These are phyloP conservation scores for Mycothermus thermophilus DNA, from an alignment of 495 filamentous ascomycete genomes.

Conservation along the genomic window DNA sequence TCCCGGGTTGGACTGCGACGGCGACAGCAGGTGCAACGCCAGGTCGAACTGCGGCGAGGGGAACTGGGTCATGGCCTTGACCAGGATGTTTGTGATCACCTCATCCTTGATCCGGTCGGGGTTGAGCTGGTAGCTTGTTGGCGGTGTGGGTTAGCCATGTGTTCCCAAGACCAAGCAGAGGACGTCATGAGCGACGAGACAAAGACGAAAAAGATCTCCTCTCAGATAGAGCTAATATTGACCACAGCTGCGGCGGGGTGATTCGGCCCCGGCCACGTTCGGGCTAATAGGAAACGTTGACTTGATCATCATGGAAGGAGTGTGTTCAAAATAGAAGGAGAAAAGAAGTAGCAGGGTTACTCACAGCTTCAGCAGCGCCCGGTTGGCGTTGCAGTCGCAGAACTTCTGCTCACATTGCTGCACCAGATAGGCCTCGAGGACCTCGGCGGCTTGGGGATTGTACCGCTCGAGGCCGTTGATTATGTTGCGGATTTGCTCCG, in stretches of 20 bases:
- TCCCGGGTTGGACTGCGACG: slow-evolving; percentile 25
- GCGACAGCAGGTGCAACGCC: slow-evolving; percentile 74
- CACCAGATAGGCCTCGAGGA: slow-evolving; percentile 89
- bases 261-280: slow-evolving; percentile 42
- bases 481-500: slow-evolving; percentile 79
- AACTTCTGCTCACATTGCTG: slow-evolving; percentile 91
- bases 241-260: slow-evolving; percentile 32
- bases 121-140: slow-evolving; percentile 93
- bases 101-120: slow-evolving; percentile 94
- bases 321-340: not conserved
- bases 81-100: slow-evolving; percentile 94
- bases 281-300: slow-evolving; percentile 99
- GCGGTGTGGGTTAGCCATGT: slow-evolving; percentile 5
- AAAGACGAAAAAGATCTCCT: too few relatives aligned
- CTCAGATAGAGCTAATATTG: slow-evolving; percentile 47
- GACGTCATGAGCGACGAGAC: too few relatives aligned
- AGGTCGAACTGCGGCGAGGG: slow-evolving; percentile 91
- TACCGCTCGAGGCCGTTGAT: slow-evolving; percentile 94
- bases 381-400: slow-evolving; percentile 90
- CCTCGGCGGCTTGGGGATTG: slow-evolving; percentile 88
- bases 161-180: not conserved
- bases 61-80: slow-evolving; percentile 95
- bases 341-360: slow-evolving; percentile 32
- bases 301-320: slow-evolving; percentile 52
- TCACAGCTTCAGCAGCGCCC: slow-evolving; percentile 95